Evolutionary conservation across 768 basidiomycete species (phyloP), one percentile per base, ranked within the genome.

Genomic region (Cystofilobasidium ferigula): DNA sequence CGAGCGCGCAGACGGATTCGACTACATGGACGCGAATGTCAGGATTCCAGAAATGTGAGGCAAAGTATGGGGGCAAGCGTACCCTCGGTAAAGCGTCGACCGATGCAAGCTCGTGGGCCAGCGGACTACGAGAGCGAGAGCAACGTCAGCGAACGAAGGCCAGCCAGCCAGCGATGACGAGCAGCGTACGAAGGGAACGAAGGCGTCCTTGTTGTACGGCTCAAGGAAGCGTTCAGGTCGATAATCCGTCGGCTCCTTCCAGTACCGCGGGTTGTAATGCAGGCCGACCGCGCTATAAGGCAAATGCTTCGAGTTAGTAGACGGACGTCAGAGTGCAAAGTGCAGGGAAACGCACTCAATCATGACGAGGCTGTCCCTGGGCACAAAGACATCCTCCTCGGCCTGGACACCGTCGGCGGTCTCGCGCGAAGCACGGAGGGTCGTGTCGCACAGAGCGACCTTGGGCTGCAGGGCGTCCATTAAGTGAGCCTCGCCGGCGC

Each of bases 201-300:
- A 72, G 32, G 70, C 71, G 5, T 72, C 67, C 32, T 69, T 64
- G 45, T 69, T 66, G 24, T 64, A 45, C 6, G 66, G 67, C 28
- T 69, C 64, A 38, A 72, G 63, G 60, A 72, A 72, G 34, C 71
- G 65, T 20, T 69, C 66, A 5, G 69, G 70, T 7, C 47, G 53
- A 64, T 69, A 72, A 26, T 32, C 36, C n/a, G 62, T 58, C 18
- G 68, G 68, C 3, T 70, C 61, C 28, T 34, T 26, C 70, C 70
- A 71, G 61, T 69, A 64, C 35, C 34, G 14, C n/a, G 69, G 69
- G 48, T 72, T 70, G 61, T 62, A 58, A 59, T 70, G 70, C 16
- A 72, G 43, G 10, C 68, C 58, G 35, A 61, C 63, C 24, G 57
- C 63, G 38, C 51, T 54, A 48, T 42, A 10, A 8, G 45, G 7